phyloP scores from a whole-genome alignment of 2,329 filamentous ascomycete genomes.

The Colletotrichum navitas region DNA sequence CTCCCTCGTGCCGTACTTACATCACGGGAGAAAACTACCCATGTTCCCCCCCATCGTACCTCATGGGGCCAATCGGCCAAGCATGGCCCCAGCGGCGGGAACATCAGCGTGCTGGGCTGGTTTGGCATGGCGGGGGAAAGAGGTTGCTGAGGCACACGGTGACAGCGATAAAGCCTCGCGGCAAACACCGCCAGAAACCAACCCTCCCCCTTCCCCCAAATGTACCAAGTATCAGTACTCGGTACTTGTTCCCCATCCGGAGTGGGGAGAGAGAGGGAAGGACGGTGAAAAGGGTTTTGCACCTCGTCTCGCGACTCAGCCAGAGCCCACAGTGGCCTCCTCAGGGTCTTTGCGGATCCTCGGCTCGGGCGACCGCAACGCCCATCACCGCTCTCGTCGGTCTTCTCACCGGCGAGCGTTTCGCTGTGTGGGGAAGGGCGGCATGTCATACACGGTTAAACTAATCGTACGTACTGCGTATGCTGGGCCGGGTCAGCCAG shows the following conservation, averaged over 20 bases:
- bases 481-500: too few species aligned
- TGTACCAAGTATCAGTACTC: constrained; percentile 33
- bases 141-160: constrained; percentile 16
- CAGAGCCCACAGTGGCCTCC: constrained; percentile 4
- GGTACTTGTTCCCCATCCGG: constrained; percentile 4
- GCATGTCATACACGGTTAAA: constrained; percentile 21
- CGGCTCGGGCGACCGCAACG: constrained; percentile 42
- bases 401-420: constrained; percentile 35
- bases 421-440: constrained; percentile 39
- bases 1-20: not conserved
- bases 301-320: constrained; percentile 31
- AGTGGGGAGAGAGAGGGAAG: constrained; percentile 5
- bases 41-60: not conserved
- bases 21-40: constrained; percentile 2
- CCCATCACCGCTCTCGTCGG: constrained; percentile 18
- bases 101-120: constrained; percentile 8
- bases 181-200: constrained; percentile 37
- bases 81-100: constrained; percentile 4
- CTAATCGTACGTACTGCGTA: too few species aligned
- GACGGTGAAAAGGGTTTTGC: constrained; percentile 9
- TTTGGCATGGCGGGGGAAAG: constrained; percentile 27
- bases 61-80: not conserved
- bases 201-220: not conserved
- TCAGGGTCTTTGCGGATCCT: constrained; percentile 41
- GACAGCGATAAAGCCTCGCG: constrained; percentile 23